Percentiles rank a stretch among this genome's conserved stretches.
phyloP scores from a whole-genome alignment of 2,329 filamentous ascomycete species.

The Xylariaceae sp. region DNA sequence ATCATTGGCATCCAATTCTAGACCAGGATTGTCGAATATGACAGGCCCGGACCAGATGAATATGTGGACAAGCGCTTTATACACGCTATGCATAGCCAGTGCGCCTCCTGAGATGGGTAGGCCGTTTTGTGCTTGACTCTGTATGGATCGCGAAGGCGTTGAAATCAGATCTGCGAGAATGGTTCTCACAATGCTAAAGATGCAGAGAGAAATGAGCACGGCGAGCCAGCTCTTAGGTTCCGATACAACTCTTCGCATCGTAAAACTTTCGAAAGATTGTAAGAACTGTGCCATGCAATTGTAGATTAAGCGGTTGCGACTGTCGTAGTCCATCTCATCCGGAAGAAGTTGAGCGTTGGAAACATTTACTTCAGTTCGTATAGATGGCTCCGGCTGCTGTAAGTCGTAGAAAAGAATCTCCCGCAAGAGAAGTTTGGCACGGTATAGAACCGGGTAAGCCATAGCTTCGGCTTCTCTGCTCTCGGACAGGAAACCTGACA shows the following conservation, averaged over 20 bases:
- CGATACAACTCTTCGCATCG: slow-evolving; percentile 36
- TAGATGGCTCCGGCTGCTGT: slow-evolving; percentile 44
- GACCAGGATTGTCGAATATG: slow-evolving; percentile 41
- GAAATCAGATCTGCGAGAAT: slow-evolving; percentile 46
- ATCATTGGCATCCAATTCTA: slow-evolving; percentile 43
- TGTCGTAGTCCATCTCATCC: slow-evolving; percentile 45
- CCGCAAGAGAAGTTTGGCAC: slow-evolving; percentile 51
- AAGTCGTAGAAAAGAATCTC: slow-evolving; percentile 54
- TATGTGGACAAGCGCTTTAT: slow-evolving; percentile 48
- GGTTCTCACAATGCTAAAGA: slow-evolving; percentile 54
- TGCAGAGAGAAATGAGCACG: slow-evolving; percentile 51
- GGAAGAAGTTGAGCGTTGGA: slow-evolving; percentile 31
- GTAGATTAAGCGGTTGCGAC: slow-evolving; percentile 45
- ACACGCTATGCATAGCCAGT: slow-evolving; percentile 44
- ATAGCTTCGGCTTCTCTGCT: slow-evolving; percentile 46
- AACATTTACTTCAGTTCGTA: slow-evolving; percentile 36
- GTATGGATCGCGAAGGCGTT: slow-evolving; percentile 25
- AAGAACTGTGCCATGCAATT: slow-evolving; percentile 50
- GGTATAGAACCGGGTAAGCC: slow-evolving; percentile 48
- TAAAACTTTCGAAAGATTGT: slow-evolving; percentile 47
- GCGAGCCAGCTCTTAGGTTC: slow-evolving; percentile 47
- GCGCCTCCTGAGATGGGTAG: slow-evolving; percentile 24
- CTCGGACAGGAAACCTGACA: slow-evolving; percentile 46
- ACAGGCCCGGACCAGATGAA: slow-evolving; percentile 43
- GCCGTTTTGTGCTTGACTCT: slow-evolving; percentile 23